Evolutionary conservation across 2,329 filamentous ascomycete species (phyloP).

Genomic region (Pseudofabraea citricarpa): DNA sequence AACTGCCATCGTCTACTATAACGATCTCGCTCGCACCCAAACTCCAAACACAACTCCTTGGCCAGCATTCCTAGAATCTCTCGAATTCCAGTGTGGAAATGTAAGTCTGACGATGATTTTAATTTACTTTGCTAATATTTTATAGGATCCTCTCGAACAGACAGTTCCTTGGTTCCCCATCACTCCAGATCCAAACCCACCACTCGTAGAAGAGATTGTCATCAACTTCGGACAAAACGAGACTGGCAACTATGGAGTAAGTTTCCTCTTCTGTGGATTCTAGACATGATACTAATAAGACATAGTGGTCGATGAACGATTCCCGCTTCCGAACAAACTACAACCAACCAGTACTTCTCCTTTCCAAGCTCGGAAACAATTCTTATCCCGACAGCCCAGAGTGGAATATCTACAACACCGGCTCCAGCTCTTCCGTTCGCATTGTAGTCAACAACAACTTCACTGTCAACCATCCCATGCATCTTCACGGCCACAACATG

Average conservation of each 20-base stretch:
- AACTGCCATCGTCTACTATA: slow-evolving; percentile 60
- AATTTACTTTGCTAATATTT: too few species aligned
- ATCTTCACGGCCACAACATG: slow-evolving; percentile 70
- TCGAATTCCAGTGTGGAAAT: neutral
- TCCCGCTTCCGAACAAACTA: slow-evolving; percentile 50
- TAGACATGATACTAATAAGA: neutral
- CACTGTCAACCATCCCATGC: slow-evolving; percentile 56
- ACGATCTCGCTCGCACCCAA: slow-evolving; percentile 33
- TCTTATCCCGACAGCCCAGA: slow-evolving; percentile 39
- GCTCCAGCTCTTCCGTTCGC: slow-evolving; percentile 47
- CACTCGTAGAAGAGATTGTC: slow-evolving; percentile 15
- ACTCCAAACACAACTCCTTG: slow-evolving; percentile 13
- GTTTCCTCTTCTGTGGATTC: neutral
- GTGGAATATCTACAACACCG: slow-evolving; percentile 47
- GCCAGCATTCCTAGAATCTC: slow-evolving; percentile 7
- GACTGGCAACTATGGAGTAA: slow-evolving; percentile 33
- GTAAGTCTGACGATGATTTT: too few species aligned
- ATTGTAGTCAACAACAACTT: slow-evolving; percentile 50
- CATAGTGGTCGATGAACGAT: slow-evolving; percentile 45
- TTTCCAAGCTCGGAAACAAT: slow-evolving; percentile 36
- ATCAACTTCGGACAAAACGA: slow-evolving; percentile 43
- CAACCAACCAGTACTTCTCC: slow-evolving; percentile 51
- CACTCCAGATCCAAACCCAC: slow-evolving; percentile 12
- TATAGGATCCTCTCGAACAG: slow-evolving; percentile 11
- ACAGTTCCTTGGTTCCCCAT: slow-evolving; percentile 19